Conservation (phyloP, 163 green algal species). For the Volvox carteri region DNA sequence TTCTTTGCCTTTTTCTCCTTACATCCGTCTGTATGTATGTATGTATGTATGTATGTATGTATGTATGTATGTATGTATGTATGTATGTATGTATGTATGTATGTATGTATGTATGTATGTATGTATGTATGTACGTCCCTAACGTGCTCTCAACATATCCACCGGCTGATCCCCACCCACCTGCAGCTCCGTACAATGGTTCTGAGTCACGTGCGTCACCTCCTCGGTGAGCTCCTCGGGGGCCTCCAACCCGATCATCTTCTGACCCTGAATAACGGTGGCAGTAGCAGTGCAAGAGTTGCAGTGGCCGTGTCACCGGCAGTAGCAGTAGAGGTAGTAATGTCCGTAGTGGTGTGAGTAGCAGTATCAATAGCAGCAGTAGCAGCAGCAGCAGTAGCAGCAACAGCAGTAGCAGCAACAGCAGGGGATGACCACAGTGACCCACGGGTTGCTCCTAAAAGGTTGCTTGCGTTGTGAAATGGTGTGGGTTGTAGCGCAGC, state of each 20-base stretch:
- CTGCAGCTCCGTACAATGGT: conserved; percentile 65
- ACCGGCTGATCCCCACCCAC: no score
- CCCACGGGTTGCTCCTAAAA: background rate
- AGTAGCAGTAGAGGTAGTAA: background rate
- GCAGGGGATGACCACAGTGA: background rate
- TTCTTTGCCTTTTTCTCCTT: no score
- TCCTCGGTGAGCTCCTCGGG: conserved; percentile 64
- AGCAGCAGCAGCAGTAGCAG: background rate
- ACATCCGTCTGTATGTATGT: no score
- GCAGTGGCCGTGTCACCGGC: background rate
- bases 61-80: background rate
- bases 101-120: background rate
- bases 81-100: background rate
- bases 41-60: background rate
- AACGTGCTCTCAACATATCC: no score
- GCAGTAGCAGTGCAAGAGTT: background rate
- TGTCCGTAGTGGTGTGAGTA: no score
- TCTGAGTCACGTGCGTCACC: conserved; percentile 61
- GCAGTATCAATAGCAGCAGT: background rate
- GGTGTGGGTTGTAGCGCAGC: no score
- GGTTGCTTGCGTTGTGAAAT: no score
- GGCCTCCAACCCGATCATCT: conserved; percentile 75
- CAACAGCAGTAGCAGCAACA: background rate
- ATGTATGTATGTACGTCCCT: background rate
- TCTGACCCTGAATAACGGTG: conserved; percentile 60